Base-by-base conservation (phyloP, 2,329 filamentous ascomycete species). In the Biscogniauxia sp. region DNA sequence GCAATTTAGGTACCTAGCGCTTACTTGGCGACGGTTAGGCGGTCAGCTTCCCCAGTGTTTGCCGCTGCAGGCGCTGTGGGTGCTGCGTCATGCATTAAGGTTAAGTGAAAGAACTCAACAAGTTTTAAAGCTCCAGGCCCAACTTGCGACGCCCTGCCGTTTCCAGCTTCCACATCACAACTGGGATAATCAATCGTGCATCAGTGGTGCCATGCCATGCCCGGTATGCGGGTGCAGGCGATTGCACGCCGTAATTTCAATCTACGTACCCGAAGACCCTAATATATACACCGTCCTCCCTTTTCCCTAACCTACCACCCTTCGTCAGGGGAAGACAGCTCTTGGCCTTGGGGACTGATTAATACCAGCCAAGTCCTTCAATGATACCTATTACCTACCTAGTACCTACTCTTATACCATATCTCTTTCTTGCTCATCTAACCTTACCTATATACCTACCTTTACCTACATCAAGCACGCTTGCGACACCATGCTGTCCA, bases 211-310 rank as follows among this genome's bases (percentile, higher is more conserved):
- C 37, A 17, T 45, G 37, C 28, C 37, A n/a, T 45, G 37, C 15
- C 11, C 11, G 17, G 17, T n/a, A 45, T 11, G 17, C 17, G 17
- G 19, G 41, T 55, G 53, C 25, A n/a, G 52, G 50, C 54, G 25
- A 50, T 57, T 53, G 32, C 20, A 41, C 41, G 25, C 56, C 54
- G 63, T 58, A 59, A 54, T 56, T 45, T 55, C 45, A n/a, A 26
- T 55, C 25, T 32, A 59, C 49, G 28, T 7, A 32, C 7, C 28
- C 28, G 28, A 32, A 32, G 28, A 32, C 3, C 28, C 41, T 65
- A 15, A 28, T 62, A 25, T 50, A 61, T 56, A 54, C 63, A 58
- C 59, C 59, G 5, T 20, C 51, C n/a, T 45, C 53, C 32, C 4
- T 20, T 23, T 55, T 41, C 25, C 3, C 28, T 23, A 7, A 7